Percentiles rank a stretch among this genome's conserved stretches.
Conservation (phyloP, 2,329 filamentous ascomycete genomes). For the Trichoderma breve region DNA sequence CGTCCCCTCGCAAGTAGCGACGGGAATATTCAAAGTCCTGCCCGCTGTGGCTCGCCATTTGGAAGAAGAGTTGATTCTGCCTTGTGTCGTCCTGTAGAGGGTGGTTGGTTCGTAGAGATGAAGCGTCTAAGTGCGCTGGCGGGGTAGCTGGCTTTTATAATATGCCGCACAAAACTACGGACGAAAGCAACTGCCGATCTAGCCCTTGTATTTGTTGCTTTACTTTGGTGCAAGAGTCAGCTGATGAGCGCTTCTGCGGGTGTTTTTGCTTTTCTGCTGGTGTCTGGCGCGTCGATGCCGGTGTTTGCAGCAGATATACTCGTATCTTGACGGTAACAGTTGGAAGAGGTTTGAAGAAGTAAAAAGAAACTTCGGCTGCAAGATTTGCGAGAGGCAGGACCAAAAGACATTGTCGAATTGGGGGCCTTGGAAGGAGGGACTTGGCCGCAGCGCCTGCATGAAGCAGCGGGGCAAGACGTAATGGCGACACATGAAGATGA, state of each 20-base stretch:
- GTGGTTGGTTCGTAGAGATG: not conserved
- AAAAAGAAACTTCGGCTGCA: not conserved
- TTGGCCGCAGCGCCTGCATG: constrained; percentile 17
- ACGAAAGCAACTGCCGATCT: not conserved
- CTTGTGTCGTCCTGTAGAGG: not conserved
- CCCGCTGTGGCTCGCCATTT: constrained; percentile 51
- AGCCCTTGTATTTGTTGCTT: not conserved
- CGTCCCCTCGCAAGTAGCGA: constrained; percentile 55
- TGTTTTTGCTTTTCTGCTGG: not conserved
- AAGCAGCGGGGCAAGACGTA: constrained; percentile 18
- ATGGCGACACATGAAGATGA: constrained; percentile 13
- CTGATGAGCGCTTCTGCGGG: not conserved
- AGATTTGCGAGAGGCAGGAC: constrained; percentile 3
- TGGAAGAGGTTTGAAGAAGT: not conserved
- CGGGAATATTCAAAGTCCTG: constrained; percentile 50
- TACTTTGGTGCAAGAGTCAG: not conserved
- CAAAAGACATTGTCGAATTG: constrained; percentile 17
- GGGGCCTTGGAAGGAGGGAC: constrained; percentile 17
- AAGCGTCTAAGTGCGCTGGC: constrained; percentile 13
- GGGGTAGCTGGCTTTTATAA: constrained; percentile 11
- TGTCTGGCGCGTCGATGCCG: not conserved
- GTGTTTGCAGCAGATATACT: not conserved
- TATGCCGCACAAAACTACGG: constrained; percentile 12
- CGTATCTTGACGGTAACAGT: too few relatives aligned
- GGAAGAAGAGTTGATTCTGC: not conserved